phyloP scores from a whole-genome alignment of 352 stramenopile species.

The Globisporangium orthogonon region DNA sequence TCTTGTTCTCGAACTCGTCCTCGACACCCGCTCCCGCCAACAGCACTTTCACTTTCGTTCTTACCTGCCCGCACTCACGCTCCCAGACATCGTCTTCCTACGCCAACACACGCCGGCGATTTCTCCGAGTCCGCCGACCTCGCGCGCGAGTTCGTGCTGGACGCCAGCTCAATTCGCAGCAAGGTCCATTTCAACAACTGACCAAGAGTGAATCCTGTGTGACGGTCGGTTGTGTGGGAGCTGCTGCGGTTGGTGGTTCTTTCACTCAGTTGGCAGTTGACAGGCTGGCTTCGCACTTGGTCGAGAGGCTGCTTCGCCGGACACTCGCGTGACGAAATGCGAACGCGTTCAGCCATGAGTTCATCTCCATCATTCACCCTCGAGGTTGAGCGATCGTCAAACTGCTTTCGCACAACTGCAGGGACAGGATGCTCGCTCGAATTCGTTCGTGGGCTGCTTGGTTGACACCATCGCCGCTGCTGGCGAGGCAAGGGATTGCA shows the following conservation, averaged over 20 bases:
- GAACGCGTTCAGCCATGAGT: background rate
- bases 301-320: too few relatives aligned
- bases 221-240: conserved; percentile 13
- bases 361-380: background rate
- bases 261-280: background rate
- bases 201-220: conserved; percentile 24
- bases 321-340: background rate
- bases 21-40: too few relatives aligned
- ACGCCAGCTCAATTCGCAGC: too few relatives aligned
- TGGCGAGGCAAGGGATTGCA: background rate
- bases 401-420: background rate
- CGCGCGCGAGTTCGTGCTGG: conserved; percentile 57
- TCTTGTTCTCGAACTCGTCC: too few relatives aligned
- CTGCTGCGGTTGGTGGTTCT: too few relatives aligned
- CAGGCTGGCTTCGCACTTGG: background rate
- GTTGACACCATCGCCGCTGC: background rate
- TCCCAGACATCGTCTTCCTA: too few relatives aligned
- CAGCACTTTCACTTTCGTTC: too few relatives aligned
- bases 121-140: conserved; percentile 47
- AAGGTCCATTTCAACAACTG: too few relatives aligned
- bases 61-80: too few relatives aligned
- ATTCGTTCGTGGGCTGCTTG: background rate
- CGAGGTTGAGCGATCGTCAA: too few relatives aligned
- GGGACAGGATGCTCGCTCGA: too few relatives aligned
- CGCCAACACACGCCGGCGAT: too few relatives aligned